Conservation (phyloP, 805 yeast genomes). For the Blastobotrys parvus region DNA sequence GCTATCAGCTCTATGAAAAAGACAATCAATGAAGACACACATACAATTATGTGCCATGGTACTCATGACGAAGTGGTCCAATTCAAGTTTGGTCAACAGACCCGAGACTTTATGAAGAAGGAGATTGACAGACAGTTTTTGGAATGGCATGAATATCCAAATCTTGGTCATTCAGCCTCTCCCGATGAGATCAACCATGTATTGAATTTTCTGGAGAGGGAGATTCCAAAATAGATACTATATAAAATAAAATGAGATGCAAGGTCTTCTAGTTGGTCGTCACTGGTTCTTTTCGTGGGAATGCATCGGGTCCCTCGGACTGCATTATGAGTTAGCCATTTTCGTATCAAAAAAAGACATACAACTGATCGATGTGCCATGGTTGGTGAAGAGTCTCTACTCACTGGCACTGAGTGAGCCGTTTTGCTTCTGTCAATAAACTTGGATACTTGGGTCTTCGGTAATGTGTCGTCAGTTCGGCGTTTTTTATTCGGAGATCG, state of each 20-base stretch:
- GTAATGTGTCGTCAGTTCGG: conserved; percentile 5
- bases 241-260: not conserved
- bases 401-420: not conserved
- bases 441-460: conserved; percentile 14
- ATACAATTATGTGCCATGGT: conserved; percentile 87
- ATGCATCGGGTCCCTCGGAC: conserved; percentile 1
- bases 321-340: not conserved
- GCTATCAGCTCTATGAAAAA: conserved; percentile 11
- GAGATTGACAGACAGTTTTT: conserved; percentile 38
- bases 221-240: conserved; percentile 16
- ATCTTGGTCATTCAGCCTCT: conserved; percentile 59
- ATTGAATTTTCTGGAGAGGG: conserved; percentile 35
- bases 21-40: conserved; percentile 51
- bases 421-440: conserved; percentile 8
- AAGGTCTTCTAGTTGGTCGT: not conserved
- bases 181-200: conserved; percentile 60
- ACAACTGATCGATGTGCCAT: not conserved
- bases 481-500: conserved; percentile 14
- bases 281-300: not conserved
- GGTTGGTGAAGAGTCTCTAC: not conserved
- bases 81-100: conserved; percentile 32
- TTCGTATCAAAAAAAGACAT: no score
- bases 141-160: conserved; percentile 46
- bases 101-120: conserved; percentile 38
- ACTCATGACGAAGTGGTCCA: conserved; percentile 60